phyloP scores from a whole-genome alignment of 192 early-diverging fungal species.

The Bifiguratus adelaidae region DNA sequence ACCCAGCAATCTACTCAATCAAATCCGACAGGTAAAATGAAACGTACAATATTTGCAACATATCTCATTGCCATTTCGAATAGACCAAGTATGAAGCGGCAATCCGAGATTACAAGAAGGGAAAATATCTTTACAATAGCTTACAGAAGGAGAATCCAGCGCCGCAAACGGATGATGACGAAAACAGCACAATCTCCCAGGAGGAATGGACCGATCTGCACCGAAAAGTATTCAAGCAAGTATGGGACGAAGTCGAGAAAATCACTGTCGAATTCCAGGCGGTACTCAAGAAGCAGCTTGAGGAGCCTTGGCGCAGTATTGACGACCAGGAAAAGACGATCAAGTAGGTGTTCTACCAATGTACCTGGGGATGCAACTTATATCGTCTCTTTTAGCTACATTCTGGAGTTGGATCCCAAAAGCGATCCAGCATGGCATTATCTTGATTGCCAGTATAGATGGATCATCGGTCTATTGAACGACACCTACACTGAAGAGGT shows the following conservation, averaged over 20 bases:
- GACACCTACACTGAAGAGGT: constrained; percentile 52
- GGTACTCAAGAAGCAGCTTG: constrained; percentile 67
- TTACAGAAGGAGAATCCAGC: constrained; percentile 18
- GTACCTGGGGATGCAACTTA: no score
- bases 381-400: constrained; percentile 26
- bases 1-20: constrained; percentile 78
- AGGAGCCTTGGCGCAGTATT: constrained; percentile 63
- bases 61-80: neutral
- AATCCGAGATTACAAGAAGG: constrained; percentile 95
- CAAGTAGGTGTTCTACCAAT: constrained; percentile 37
- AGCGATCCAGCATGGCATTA: constrained; percentile 84
- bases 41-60: neutral
- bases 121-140: constrained; percentile 65
- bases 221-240: constrained; percentile 82
- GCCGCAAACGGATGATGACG: constrained; percentile 9
- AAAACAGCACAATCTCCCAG: neutral
- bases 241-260: constrained; percentile 86
- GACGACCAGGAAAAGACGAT: constrained; percentile 88
- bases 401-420: constrained; percentile 68
- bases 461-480: constrained; percentile 69
- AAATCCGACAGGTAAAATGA: constrained; percentile 55
- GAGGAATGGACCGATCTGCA: constrained; percentile 19
- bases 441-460: constrained; percentile 79
- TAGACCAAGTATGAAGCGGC: constrained; percentile 79
- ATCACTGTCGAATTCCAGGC: constrained; percentile 63